Evolutionary conservation across 2,329 filamentous ascomycete species (phyloP).

Genomic region (Stagonosporopsis chrysanthemi): DNA sequence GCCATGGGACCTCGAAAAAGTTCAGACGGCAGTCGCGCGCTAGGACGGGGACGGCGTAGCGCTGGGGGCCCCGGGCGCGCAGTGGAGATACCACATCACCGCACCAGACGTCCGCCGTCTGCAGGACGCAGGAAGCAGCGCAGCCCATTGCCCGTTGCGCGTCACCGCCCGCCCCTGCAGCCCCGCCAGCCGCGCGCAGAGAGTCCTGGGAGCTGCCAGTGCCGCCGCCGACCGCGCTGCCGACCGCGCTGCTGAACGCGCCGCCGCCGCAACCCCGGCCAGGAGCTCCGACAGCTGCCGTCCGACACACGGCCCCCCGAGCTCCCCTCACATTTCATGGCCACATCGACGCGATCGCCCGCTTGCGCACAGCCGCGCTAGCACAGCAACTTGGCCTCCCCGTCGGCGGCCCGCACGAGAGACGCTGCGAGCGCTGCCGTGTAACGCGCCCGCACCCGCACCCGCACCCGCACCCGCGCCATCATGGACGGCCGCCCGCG

Average conservation of each 20-base stretch:
- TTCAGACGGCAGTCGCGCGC: constrained; percentile 18
- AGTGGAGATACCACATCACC: constrained; percentile 22
- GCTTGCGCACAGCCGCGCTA: constrained; percentile 26
- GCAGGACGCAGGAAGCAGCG: constrained; percentile 8
- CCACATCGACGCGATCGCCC: constrained; percentile 23
- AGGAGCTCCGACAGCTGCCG: constrained; percentile 10
- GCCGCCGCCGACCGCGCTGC: background rate
- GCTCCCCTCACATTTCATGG: constrained; percentile 31
- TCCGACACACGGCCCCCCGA: constrained; percentile 24
- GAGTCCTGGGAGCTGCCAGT: background rate
- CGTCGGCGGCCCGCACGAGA: background rate
- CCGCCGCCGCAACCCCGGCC: background rate
- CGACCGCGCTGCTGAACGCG: background rate
- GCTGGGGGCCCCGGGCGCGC: constrained; percentile 3
- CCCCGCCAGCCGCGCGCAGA: background rate
- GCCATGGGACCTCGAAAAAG: constrained; percentile 30
- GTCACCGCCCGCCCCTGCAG: background rate
- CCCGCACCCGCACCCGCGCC: no score
- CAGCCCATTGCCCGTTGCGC: constrained; percentile 22
- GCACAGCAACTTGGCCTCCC: background rate
- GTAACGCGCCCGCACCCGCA: constrained; percentile 12
- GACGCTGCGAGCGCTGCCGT: constrained; percentile 4
- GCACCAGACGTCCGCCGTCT: constrained; percentile 23
- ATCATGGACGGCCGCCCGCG: constrained; percentile 47
- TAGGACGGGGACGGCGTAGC: constrained; percentile 8